Evolutionary conservation across 2,329 filamentous ascomycete species (phyloP).

Genomic region (Phaeoacremonium minimum): DNA sequence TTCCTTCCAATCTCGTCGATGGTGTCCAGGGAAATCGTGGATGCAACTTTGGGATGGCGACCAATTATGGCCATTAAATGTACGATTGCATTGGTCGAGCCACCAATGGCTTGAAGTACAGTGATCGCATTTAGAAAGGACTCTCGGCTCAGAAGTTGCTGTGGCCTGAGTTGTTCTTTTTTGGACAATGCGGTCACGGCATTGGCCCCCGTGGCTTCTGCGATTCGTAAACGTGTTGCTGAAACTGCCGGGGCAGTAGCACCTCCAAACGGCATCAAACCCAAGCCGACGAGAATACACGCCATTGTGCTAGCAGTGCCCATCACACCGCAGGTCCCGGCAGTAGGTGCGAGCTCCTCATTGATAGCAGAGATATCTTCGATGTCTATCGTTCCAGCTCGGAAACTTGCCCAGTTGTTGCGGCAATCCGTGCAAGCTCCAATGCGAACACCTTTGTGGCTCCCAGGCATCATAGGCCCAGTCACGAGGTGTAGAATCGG

Average conservation of each 20-base stretch:
- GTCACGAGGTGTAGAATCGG: slow-evolving; percentile 65
- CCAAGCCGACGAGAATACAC: slow-evolving; percentile 75
- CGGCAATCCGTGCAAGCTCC: slow-evolving; percentile 74
- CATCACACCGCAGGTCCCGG: slow-evolving; percentile 86
- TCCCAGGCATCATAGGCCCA: slow-evolving; percentile 73
- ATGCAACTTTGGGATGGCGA: slow-evolving; percentile 62
- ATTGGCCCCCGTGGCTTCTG: slow-evolving; percentile 64
- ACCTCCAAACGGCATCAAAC: slow-evolving; percentile 73
- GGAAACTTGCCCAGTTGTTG: slow-evolving; percentile 67
- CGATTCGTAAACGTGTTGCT: slow-evolving; percentile 75
- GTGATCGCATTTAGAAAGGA: slow-evolving; percentile 83
- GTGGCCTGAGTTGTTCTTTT: slow-evolving; percentile 64
- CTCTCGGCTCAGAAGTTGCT: slow-evolving; percentile 65
- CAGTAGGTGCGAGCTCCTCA: slow-evolving; percentile 68
- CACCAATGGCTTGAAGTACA: slow-evolving; percentile 80
- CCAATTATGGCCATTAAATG: slow-evolving; percentile 83
- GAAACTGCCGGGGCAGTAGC: slow-evolving; percentile 76
- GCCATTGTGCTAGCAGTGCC: slow-evolving; percentile 91
- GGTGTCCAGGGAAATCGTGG: slow-evolving; percentile 66
- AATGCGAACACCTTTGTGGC: slow-evolving; percentile 57
- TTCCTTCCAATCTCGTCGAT: slow-evolving; percentile 73
- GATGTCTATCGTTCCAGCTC: slow-evolving; percentile 62
- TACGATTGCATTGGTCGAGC: slow-evolving; percentile 80
- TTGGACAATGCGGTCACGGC: slow-evolving; percentile 53
- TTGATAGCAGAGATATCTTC: slow-evolving; percentile 69